Evolutionary conservation across 179 eudicot genomes (phyloP).

Genomic region (Beta macrorhiza): DNA sequence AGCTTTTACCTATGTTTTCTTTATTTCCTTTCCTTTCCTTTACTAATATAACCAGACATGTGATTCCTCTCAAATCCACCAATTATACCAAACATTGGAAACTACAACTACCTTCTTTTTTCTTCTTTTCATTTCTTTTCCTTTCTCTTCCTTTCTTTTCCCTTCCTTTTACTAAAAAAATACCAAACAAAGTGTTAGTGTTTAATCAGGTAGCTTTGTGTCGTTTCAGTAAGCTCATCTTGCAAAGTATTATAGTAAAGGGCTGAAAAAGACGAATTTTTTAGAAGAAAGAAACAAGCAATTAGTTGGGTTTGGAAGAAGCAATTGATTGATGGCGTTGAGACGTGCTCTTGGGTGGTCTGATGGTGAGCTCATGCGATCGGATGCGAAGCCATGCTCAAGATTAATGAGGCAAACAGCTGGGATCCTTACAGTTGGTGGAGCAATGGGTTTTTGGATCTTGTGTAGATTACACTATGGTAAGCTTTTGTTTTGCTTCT

Average conservation of each 20-base stretch:
- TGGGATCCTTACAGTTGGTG: constrained; percentile 78
- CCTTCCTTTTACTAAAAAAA: too few relatives aligned
- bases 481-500: constrained; percentile 27
- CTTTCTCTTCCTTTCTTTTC: too few relatives aligned
- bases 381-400: constrained; percentile 87
- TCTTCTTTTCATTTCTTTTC: too few relatives aligned
- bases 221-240: background rate
- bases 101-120: too few relatives aligned
- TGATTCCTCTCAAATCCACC: too few relatives aligned
- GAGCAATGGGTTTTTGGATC: constrained; percentile 88
- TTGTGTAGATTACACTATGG: constrained; percentile 91
- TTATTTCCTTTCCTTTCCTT: too few relatives aligned
- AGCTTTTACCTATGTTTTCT: too few relatives aligned
- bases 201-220: background rate
- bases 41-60: too few relatives aligned
- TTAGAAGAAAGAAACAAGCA: background rate
- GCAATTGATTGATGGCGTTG: constrained; percentile 52
- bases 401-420: constrained; percentile 89
- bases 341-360: constrained; percentile 78
- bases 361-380: constrained; percentile 89
- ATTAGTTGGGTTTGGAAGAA: constrained; percentile 5
- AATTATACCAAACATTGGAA: too few relatives aligned
- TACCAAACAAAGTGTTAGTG: background rate
- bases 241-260: background rate
- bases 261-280: background rate